Conservation (phyloP, 371 early-diverging fungal genomes). For the Catenaria anguillulae region DNA sequence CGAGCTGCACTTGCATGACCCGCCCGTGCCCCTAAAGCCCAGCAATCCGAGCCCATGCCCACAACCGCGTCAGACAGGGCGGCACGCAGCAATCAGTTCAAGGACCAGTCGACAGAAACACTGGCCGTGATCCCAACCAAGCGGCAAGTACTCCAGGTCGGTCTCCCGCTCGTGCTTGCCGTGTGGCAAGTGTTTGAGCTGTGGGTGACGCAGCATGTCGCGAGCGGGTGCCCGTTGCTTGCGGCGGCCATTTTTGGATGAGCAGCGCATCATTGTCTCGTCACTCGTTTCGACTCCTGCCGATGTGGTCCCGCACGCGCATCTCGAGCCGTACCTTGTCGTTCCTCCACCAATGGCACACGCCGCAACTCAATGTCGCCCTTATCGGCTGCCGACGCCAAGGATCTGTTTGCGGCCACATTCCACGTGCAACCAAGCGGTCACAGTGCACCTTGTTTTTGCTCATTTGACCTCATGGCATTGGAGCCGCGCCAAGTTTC, state of each 20-base stretch:
- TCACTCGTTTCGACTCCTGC: conserved; percentile 14
- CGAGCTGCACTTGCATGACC: neutral
- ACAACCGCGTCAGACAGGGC: neutral
- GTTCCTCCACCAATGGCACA: neutral
- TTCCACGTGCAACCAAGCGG: conserved; percentile 19
- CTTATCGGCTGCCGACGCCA: neutral
- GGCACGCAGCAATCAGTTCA: too few species aligned
- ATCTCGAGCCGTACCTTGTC: neutral
- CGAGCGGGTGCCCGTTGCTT: conserved; percentile 13
- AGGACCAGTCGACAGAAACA: neutral
- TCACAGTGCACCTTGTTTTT: conserved; percentile 27
- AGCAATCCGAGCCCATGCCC: neutral
- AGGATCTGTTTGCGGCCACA: conserved; percentile 4
- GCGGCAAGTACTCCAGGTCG: conserved; percentile 18
- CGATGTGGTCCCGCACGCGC: conserved; percentile 2
- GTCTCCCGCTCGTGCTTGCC: conserved; percentile 28
- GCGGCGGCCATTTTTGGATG: conserved; percentile 21
- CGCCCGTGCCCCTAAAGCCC: neutral
- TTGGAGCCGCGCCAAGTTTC: conserved; percentile 16
- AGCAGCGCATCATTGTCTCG: conserved; percentile 23
- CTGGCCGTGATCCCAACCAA: conserved; percentile 1
- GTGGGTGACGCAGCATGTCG: conserved; percentile 29
- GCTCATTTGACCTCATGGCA: conserved; percentile 25
- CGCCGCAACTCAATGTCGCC: too few species aligned
- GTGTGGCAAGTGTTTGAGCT: conserved; percentile 38